Conservation (phyloP, 805 yeast species). For the Myxozyma neglecta region DNA sequence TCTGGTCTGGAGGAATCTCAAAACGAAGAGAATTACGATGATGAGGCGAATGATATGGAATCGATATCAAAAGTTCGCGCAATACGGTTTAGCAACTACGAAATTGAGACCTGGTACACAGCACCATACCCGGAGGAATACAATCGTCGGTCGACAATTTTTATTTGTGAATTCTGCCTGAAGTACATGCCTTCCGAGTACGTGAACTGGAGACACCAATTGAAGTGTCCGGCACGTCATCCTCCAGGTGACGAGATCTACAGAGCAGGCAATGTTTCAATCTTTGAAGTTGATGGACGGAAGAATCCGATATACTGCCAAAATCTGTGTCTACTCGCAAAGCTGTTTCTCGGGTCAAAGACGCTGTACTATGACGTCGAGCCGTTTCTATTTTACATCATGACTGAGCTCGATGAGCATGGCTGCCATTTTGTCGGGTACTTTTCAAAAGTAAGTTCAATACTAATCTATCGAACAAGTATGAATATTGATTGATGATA, state of each 20-base stretch:
- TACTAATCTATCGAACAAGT: background rate
- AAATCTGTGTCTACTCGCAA: conserved; percentile 84
- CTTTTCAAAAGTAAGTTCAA: conserved; percentile 70
- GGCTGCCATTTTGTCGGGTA: conserved; percentile 86
- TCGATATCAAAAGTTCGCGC: conserved; percentile 51
- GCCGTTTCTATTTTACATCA: conserved; percentile 85
- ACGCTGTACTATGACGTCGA: conserved; percentile 93
- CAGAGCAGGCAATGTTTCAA: conserved; percentile 63
- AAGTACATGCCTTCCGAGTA: conserved; percentile 73
- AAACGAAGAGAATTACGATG: background rate
- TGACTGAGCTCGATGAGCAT: conserved; percentile 63
- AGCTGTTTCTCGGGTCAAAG: conserved; percentile 84
- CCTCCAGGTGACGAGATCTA: conserved; percentile 96
- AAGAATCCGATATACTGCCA: conserved; percentile 81
- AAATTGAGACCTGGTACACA: conserved; percentile 87
- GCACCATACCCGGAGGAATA: conserved; percentile 92
- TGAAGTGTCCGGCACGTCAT: conserved; percentile 66
- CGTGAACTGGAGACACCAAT: conserved; percentile 63
- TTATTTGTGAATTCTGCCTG: conserved; percentile 81
- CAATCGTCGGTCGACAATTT: conserved; percentile 59
- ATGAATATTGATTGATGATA: background rate
- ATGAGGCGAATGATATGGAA: conserved; percentile 31
- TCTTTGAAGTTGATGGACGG: conserved; percentile 93
- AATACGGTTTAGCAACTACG: conserved; percentile 69
- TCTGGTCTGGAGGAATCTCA: background rate